phyloP scores from a whole-genome alignment of 192 early-diverging fungal species.

The Coemansia sp. region DNA sequence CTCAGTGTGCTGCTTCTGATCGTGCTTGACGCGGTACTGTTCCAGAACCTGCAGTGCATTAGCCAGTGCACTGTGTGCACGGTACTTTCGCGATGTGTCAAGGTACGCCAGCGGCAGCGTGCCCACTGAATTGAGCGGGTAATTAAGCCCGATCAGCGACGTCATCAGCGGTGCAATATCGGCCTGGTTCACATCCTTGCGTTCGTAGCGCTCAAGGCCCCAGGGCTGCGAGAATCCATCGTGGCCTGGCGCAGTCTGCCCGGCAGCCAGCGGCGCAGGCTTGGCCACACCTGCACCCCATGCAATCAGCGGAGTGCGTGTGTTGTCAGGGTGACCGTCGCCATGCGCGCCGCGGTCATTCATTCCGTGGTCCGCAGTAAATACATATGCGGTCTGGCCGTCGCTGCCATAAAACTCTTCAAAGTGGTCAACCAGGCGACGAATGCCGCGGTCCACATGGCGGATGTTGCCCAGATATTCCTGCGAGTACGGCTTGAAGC shows the following conservation, averaged over 20 bases:
- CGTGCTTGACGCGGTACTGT: slow-evolving; percentile 86
- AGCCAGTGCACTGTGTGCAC: slow-evolving; percentile 71
- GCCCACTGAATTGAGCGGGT: slow-evolving; percentile 94
- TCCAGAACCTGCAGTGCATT: slow-evolving; percentile 85
- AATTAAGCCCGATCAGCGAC: slow-evolving; percentile 78
- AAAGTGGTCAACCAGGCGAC: slow-evolving; percentile 65
- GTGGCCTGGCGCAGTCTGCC: slow-evolving; percentile 63
- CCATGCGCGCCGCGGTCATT: slow-evolving; percentile 89
- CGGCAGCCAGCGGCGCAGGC: slow-evolving; percentile 30
- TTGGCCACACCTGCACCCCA: slow-evolving; percentile 91
- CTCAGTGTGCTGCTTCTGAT: slow-evolving; percentile 73
- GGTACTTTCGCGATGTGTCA: slow-evolving; percentile 66
- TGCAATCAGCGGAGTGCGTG: slow-evolving; percentile 87
- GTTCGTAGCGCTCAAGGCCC: slow-evolving; percentile 60
- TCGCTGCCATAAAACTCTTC: slow-evolving; percentile 78
- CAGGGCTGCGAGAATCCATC: slow-evolving; percentile 73
- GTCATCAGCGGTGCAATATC: slow-evolving; percentile 97
- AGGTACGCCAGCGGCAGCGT: slow-evolving; percentile 81
- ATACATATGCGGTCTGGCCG: slow-evolving; percentile 82
- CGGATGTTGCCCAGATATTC: slow-evolving; percentile 87
- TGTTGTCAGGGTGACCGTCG: slow-evolving; percentile 95
- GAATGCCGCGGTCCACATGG: slow-evolving; percentile 76
- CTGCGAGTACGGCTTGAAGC: slow-evolving; percentile 75
- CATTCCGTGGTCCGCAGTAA: slow-evolving; percentile 97
- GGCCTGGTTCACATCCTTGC: slow-evolving; percentile 89